Percentiles rank a stretch among this genome's conserved stretches.
phyloP scores from a whole-genome alignment of 768 basidiomycete genomes.

The Lentinula boryana region DNA sequence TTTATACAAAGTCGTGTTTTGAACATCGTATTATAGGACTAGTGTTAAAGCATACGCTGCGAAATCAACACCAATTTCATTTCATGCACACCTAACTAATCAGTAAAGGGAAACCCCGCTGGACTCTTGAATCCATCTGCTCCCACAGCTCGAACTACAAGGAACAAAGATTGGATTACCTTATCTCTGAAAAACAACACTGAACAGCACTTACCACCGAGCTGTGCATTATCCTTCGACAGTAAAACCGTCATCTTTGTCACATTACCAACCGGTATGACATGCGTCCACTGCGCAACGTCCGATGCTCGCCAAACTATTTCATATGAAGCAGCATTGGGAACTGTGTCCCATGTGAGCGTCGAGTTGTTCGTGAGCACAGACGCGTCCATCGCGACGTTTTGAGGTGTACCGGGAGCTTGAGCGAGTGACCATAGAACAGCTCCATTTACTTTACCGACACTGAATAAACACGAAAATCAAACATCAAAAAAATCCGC shows the following conservation, averaged over 20 bases:
- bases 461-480: not conserved
- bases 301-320: conserved; percentile 46
- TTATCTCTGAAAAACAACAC: not conserved
- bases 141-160: conserved; percentile 34
- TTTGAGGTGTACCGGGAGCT: conserved; percentile 48
- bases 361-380: conserved; percentile 51
- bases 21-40: too few relatives aligned
- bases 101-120: conserved; percentile 31
- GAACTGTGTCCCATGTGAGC: conserved; percentile 37
- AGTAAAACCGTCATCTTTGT: conserved; percentile 32
- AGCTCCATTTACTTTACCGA: conserved; percentile 46
- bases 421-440: conserved; percentile 51
- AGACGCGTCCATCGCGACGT: conserved; percentile 38
- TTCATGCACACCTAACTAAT: not conserved
- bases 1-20: too few relatives aligned
- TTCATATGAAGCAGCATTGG: conserved; percentile 41
- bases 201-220: conserved; percentile 27
- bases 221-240: conserved; percentile 47
- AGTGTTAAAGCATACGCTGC: too few relatives aligned
- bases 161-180: not conserved
- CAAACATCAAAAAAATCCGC: not conserved
- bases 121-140: conserved; percentile 47
- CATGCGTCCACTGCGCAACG: conserved; percentile 40
- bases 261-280: conserved; percentile 41
- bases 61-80: not conserved